Conservation (phyloP, 225 moss, liverwort and hornwort species). For the Straminergon stramineum region DNA sequence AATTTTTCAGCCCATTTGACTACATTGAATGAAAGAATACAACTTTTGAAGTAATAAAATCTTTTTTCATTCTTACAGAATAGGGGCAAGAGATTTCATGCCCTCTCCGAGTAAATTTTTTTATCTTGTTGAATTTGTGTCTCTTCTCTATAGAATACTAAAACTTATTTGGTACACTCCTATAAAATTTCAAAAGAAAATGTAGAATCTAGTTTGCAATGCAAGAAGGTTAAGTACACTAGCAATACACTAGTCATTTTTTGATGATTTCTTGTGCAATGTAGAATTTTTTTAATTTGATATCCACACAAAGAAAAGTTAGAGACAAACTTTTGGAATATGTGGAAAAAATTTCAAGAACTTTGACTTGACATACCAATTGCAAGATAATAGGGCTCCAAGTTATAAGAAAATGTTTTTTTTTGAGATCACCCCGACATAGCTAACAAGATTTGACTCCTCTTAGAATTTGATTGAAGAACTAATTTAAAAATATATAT, state of each 20-base stretch:
- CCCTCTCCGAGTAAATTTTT: no score
- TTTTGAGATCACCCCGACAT: accelerated
- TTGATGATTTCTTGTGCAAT: not conserved
- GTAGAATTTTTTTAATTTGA: not conserved
- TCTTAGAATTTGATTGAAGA: not conserved
- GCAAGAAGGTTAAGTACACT: not conserved
- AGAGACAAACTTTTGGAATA: not conserved
- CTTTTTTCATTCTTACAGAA: not conserved
- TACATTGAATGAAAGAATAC: not conserved
- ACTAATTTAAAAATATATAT: no score
- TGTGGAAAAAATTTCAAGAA: not conserved
- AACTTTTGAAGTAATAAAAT: not conserved
- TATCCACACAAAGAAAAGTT: not conserved
- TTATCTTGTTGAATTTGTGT: not conserved
- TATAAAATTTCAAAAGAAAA: not conserved
- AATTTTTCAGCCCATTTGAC: accelerated
- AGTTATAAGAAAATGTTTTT: not conserved
- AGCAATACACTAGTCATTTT: not conserved
- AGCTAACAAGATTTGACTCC: not conserved
- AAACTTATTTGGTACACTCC: not conserved
- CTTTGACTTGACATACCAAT: not conserved
- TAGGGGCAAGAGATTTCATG: accelerated
- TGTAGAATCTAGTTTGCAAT: not conserved
- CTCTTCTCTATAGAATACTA: no score
- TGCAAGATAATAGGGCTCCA: not conserved